Conservation (phyloP, 129 eudicot species). For the Flaveria ramosissima region DNA sequence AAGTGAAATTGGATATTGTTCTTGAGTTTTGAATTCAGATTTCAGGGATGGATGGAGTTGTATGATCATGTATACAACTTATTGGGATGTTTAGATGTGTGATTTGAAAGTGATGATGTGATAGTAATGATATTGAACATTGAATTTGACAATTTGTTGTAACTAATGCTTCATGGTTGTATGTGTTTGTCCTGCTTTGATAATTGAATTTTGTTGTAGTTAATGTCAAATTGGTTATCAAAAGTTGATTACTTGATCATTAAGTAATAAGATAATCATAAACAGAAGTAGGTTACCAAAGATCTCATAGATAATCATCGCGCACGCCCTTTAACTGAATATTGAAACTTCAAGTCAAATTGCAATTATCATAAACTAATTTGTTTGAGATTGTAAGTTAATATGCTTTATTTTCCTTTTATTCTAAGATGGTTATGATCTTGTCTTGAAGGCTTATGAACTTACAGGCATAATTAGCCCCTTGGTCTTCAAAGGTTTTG, state of each 20-base stretch:
- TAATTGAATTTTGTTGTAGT: neutral
- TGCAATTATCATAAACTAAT: neutral
- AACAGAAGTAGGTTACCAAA: conserved; percentile 5
- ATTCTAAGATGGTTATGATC: conserved; percentile 23
- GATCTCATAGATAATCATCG: neutral
- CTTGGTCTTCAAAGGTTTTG: conserved; percentile 56
- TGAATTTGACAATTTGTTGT: neutral
- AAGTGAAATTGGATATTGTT: neutral
- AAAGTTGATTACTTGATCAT: neutral
- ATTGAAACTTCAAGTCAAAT: neutral
- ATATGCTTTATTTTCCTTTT: neutral
- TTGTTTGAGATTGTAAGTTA: neutral
- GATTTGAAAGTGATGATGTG: conserved; percentile 10
- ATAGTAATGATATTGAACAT: neutral
- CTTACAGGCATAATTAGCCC: conserved; percentile 54
- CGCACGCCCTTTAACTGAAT: neutral
- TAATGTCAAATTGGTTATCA: neutral
- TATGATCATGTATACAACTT: neutral
- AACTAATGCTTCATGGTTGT: too few relatives aligned
- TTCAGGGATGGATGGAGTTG: neutral
- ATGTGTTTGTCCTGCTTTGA: neutral
- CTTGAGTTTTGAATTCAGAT: neutral
- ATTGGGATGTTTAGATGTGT: neutral
- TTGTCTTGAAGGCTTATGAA: conserved; percentile 73
- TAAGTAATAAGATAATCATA: neutral